These are phyloP conservation scores for Boletus sp. DNA, from an alignment of 768 basidiomycete species.

Conservation along the genomic window DNA sequence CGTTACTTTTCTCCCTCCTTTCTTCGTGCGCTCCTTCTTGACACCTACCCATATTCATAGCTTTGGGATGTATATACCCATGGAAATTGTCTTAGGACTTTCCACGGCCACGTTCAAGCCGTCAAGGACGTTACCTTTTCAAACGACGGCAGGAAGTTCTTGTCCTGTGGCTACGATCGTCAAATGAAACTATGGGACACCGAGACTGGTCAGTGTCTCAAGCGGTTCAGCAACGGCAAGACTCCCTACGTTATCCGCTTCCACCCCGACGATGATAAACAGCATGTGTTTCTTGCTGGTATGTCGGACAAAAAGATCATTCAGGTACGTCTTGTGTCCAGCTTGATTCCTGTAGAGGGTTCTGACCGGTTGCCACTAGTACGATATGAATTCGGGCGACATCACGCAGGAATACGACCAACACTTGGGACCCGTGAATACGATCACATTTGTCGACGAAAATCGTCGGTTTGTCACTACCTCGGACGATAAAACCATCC, in stretches of 20 bases:
- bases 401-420: conserved; percentile 99
- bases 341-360: not conserved
- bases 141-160: conserved; percentile 85
- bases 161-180: conserved; percentile 93
- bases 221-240: conserved; percentile 97
- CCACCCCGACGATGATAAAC: conserved; percentile 95
- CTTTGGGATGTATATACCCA: conserved; percentile 98
- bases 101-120: conserved; percentile 94
- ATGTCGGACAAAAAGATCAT: conserved; percentile 99
- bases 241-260: conserved; percentile 94
- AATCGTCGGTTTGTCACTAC: conserved; percentile 97
- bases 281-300: conserved; percentile 93
- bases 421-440: conserved; percentile 96
- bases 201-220: conserved; percentile 95
- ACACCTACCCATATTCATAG: conserved; percentile 41
- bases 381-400: conserved; percentile 92
- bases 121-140: conserved; percentile 97
- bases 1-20: conserved; percentile 7
- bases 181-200: conserved; percentile 99
- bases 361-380: conserved; percentile 46
- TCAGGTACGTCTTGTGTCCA: conserved; percentile 55
- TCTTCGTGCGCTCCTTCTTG: not conserved
- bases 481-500: conserved; percentile 98
- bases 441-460: conserved; percentile 98
- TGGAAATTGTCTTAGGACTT: conserved; percentile 94